Conservation (phyloP, 495 filamentous ascomycete species). For the Hypoxylon trugodes region DNA sequence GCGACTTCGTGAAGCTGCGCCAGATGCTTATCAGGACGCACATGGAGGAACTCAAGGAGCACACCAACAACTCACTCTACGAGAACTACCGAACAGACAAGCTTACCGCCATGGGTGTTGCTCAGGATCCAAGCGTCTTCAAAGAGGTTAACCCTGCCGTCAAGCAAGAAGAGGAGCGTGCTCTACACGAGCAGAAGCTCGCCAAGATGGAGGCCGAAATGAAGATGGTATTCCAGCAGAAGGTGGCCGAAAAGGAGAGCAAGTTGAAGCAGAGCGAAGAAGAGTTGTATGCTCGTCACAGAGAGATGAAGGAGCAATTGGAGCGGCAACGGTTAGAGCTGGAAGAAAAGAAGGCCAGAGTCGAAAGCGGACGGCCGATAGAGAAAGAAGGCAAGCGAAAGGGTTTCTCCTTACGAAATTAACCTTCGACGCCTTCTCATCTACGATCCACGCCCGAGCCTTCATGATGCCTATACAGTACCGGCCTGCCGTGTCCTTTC, state of each 20-base stretch:
- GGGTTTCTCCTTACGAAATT: constrained; percentile 96
- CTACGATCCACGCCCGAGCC: constrained; percentile 56
- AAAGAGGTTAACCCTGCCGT: constrained; percentile 99
- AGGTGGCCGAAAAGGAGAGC: constrained; percentile 99
- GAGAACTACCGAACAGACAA: constrained; percentile 99
- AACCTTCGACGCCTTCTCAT: constrained; percentile 39
- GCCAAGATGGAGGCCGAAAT: constrained; percentile 99
- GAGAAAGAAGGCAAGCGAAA: constrained; percentile 97
- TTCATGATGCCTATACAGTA: constrained; percentile 60
- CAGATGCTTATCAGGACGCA: constrained; percentile 99
- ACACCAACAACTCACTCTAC: constrained; percentile 98
- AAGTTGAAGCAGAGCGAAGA: constrained; percentile 99
- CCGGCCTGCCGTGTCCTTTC: constrained; percentile 57
- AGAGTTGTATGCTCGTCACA: constrained; percentile 95
- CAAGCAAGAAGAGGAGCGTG: constrained; percentile 99
- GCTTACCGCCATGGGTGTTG: constrained; percentile 96
- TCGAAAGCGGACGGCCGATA: constrained; percentile 93
- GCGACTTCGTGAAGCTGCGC: constrained; percentile 98
- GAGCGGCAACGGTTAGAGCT: constrained; percentile 92
- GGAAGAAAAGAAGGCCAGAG: constrained; percentile 93
- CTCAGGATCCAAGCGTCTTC: constrained; percentile 98
- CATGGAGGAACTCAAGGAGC: constrained; percentile 99
- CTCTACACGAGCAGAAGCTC: constrained; percentile 98
- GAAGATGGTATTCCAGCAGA: constrained; percentile 99
- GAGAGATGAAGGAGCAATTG: constrained; percentile 99